Evolutionary conservation across 352 stramenopile genomes (phyloP), one percentile per base, ranked within the genome.

Genomic region (Phytophthora pisi): DNA sequence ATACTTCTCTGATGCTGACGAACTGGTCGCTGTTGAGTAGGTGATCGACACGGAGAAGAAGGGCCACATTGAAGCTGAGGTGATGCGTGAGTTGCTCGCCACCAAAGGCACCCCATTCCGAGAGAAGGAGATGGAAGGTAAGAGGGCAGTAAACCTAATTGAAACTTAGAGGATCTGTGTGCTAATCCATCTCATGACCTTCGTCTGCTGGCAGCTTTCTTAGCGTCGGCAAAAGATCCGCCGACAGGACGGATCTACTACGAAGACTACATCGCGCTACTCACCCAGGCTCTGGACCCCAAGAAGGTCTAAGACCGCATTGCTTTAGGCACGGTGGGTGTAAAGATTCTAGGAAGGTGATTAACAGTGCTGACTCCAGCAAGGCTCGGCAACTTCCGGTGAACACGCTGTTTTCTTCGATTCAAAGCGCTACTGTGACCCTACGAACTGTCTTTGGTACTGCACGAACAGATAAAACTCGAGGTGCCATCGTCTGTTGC

Each of bases 201-300:
- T 36, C 30, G 16, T n/a, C 20, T 38, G 28, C 3, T 28, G 26
- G 26, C 50, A 91, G 81, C 84, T 1, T 97, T 98, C 64, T 68
- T 97, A 53, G 79, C 76, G 18, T 84, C 81, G 0, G 85, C 90
- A 4, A 95, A 96, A 60, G 91, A 97, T 49, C 69, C 86, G 7
- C 72, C 92, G n/a, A 96, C 88, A 3, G 90, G 89, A 4, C 77
- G 83, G 34, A 93, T 97, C 50, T 97, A 97, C 77, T 97, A 96
- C 61, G 91, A 97, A 75, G 91, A 97, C 67, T 97, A 96, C 71
- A 95, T 97, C 50, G 87, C 89, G 15, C 65, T 93, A 57, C 68
- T 96, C 38, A 82, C 73, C 20, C 79, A 87, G 36, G 82, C 89
- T 13, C 60, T 83, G 5, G 72, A 89, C 28, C 69, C 72, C 9